A percentile compares a stretch with the other conserved stretches of the same genome.
phyloP scores from a whole-genome alignment of 768 basidiomycete genomes.

The Boletellus ananas region DNA sequence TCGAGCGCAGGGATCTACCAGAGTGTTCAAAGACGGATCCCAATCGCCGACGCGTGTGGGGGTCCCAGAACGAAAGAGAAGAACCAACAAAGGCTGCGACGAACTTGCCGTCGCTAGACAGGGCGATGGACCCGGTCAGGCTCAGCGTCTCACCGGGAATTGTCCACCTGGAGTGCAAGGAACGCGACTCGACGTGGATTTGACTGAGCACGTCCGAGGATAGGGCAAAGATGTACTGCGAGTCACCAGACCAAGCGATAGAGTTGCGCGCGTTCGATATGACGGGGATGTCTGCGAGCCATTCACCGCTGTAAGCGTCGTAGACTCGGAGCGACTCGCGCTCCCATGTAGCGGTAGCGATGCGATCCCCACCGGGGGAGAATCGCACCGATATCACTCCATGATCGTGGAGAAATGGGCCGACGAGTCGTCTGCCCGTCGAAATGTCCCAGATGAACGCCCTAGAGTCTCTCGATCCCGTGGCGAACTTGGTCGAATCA shows the following conservation, averaged over 20 bases:
- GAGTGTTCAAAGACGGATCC: not conserved
- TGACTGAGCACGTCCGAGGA: not conserved
- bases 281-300: not conserved
- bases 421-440: not conserved
- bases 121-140: not conserved
- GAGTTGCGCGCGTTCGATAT: not conserved
- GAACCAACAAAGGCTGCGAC: not conserved
- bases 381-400: not conserved
- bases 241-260: not conserved
- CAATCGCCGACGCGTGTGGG: not conserved
- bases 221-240: not conserved
- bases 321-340: not conserved
- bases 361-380: not conserved
- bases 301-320: not conserved
- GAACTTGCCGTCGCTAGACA: not conserved
- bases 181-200: not conserved
- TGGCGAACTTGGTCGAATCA: not conserved
- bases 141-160: not conserved
- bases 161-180: not conserved
- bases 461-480: not conserved
- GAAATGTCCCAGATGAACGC: not conserved
- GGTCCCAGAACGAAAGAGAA: not conserved
- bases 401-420: not conserved
- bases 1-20: not conserved
- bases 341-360: not conserved